A percentile compares a stretch with the other conserved stretches of the same genome.
Conservation (phyloP, 108 stramenopile species). For the Cyclotella kingstonii region DNA sequence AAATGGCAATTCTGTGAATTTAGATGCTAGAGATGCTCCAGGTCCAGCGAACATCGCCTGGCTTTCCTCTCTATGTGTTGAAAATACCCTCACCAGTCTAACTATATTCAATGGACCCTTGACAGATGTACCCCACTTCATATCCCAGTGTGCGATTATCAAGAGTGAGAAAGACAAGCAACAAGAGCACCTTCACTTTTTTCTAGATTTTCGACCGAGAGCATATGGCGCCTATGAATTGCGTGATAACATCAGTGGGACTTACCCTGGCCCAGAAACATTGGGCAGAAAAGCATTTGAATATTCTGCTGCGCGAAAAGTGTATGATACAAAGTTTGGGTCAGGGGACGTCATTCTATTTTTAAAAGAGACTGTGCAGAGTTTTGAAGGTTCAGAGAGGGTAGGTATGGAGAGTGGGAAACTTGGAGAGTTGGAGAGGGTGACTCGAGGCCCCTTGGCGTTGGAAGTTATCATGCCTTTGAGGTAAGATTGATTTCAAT, state of each 20-base stretch:
- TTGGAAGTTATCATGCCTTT: conserved; percentile 57
- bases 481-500: conserved; percentile 23
- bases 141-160: conserved; percentile 49
- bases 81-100: conserved; percentile 46
- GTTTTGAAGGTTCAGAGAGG: conserved; percentile 53
- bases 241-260: conserved; percentile 53
- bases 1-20: conserved; percentile 26
- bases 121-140: conserved; percentile 73
- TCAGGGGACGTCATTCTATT: conserved; percentile 51
- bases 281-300: conserved; percentile 76
- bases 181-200: conserved; percentile 38
- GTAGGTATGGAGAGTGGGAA: conserved; percentile 12
- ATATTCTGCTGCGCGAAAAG: conserved; percentile 62
- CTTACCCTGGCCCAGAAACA: conserved; percentile 74
- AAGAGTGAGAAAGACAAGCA: conserved; percentile 10
- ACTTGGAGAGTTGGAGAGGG: conserved; percentile 52
- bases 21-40: conserved; percentile 71
- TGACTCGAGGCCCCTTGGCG: conserved; percentile 61
- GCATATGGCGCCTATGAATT: conserved; percentile 77
- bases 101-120: conserved; percentile 82
- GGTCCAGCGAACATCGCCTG: conserved; percentile 80
- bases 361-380: conserved; percentile 23
- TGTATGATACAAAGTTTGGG: conserved; percentile 71
- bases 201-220: conserved; percentile 73
- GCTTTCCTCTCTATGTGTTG: conserved; percentile 52